These are phyloP conservation scores for Physaria fendleri DNA, from an alignment of 345 rosid genomes.

Conservation along the genomic window DNA sequence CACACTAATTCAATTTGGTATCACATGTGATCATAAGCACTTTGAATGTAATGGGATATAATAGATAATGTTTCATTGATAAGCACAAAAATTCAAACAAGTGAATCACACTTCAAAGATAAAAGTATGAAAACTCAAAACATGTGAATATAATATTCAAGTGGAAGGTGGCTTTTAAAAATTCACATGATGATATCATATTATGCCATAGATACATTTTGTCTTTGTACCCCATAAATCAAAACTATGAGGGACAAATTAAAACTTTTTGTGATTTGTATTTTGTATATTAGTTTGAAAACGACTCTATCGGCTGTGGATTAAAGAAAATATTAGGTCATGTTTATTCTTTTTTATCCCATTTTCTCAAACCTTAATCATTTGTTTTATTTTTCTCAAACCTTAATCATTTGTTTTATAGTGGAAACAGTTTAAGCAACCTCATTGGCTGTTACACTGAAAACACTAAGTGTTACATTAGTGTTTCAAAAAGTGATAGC, in stretches of 20 bases:
- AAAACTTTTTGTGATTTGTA: slow-evolving; percentile 12
- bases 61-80: slow-evolving; percentile 23
- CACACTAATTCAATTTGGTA: too few species aligned
- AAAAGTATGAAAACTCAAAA: slow-evolving; percentile 18
- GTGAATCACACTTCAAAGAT: slow-evolving; percentile 19
- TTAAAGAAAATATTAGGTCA: slow-evolving; percentile 24
- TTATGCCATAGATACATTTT: slow-evolving; percentile 11
- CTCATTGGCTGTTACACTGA: neutral
- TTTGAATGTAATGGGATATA: slow-evolving; percentile 1
- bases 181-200: slow-evolving; percentile 29
- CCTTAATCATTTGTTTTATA: slow-evolving; percentile 12
- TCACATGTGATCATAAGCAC: too few species aligned
- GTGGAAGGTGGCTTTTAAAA: slow-evolving; percentile 13
- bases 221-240: slow-evolving; percentile 26
- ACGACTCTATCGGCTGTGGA: slow-evolving; percentile 15
- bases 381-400: neutral
- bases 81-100: slow-evolving; percentile 15
- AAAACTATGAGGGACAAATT: slow-evolving; percentile 27
- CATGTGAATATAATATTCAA: slow-evolving; percentile 17
- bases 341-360: slow-evolving; percentile 20
- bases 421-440: slow-evolving; percentile 2
- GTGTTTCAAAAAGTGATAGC: neutral
- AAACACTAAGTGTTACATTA: neutral
- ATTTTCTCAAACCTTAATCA: slow-evolving; percentile 21
- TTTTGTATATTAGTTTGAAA: slow-evolving; percentile 20